A percentile compares a stretch with the other conserved stretches of the same genome.
These are phyloP conservation scores for Nicotiana knightiana DNA, from an alignment of 257 asterid genomes.

Conservation along the genomic window DNA sequence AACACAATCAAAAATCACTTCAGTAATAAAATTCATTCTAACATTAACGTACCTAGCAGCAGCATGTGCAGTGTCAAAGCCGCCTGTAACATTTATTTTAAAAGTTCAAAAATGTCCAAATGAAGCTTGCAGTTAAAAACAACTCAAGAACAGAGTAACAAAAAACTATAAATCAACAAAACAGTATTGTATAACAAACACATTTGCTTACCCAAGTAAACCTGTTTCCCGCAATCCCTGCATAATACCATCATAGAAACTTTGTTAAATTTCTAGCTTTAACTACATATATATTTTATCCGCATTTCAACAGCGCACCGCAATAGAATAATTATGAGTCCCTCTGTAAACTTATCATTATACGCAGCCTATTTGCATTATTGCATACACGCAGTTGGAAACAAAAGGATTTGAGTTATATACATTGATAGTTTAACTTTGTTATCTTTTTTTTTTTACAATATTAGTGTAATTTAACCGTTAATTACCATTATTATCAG, in stretches of 20 bases:
- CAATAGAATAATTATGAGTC: background rate
- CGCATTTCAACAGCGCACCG: no score
- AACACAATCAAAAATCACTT: background rate
- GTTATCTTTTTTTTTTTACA: no score
- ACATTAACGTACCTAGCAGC: constrained; percentile 72
- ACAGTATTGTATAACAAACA: background rate
- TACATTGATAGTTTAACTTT: no score
- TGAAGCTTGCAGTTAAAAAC: background rate
- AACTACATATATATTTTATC: no score
- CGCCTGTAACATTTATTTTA: constrained; percentile 45
- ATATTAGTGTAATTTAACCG: no score
- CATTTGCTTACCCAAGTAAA: constrained; percentile 64
- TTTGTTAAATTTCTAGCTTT: background rate
- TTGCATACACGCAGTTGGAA: background rate
- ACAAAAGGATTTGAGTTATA: no score
- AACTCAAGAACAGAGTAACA: background rate
- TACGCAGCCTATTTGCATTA: no score
- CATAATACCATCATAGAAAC: constrained; percentile 12
- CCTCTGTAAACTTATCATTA: background rate
- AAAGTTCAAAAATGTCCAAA: background rate
- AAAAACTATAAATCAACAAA: constrained; percentile 4
- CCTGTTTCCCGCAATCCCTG: constrained; percentile 99
- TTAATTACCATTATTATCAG: no score
- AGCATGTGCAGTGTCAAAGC: constrained; percentile 95
- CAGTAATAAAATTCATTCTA: constrained; percentile 1